Conservation (phyloP, 805 yeast species). For the Hanseniaspora lindneri region DNA sequence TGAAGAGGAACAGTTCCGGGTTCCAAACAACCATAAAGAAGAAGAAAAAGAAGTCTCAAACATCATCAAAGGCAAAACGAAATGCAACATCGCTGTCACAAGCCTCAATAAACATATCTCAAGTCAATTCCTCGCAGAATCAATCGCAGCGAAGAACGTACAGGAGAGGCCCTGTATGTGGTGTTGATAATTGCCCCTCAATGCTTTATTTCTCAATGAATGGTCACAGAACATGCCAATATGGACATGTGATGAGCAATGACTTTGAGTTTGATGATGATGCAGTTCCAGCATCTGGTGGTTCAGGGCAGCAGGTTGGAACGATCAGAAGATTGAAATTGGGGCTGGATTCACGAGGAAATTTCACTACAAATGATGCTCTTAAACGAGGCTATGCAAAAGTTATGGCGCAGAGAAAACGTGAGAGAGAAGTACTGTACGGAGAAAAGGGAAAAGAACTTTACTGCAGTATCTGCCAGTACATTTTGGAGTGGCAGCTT, state of each 20-base stretch:
- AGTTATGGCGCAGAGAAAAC: constrained; percentile 16
- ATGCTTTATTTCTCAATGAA: constrained; percentile 56
- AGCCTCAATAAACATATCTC: not conserved
- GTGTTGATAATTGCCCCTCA: constrained; percentile 80
- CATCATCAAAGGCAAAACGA: not conserved
- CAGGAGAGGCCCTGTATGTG: constrained; percentile 74
- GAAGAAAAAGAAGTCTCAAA: not conserved
- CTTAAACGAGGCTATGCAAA: constrained; percentile 19
- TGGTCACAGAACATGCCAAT: constrained; percentile 76
- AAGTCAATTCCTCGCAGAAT: not conserved
- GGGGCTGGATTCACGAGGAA: constrained; percentile 34
- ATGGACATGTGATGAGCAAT: constrained; percentile 81
- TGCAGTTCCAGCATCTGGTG: constrained; percentile 36
- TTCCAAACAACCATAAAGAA: too few relatives aligned
- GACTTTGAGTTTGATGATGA: constrained; percentile 71
- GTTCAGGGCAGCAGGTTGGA: constrained; percentile 30
- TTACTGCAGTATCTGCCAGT: constrained; percentile 40
- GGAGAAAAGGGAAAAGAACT: constrained; percentile 40
- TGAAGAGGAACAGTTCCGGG: too few relatives aligned
- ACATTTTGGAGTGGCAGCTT: constrained; percentile 38
- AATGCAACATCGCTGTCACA: not conserved
- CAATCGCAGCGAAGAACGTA: constrained; percentile 30
- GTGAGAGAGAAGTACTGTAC: constrained; percentile 25
- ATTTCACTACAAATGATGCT: constrained; percentile 26
- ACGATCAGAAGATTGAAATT: constrained; percentile 32